These are phyloP conservation scores for Pleurotus pulmonarius DNA, from an alignment of 768 basidiomycete species.

Conservation along the genomic window DNA sequence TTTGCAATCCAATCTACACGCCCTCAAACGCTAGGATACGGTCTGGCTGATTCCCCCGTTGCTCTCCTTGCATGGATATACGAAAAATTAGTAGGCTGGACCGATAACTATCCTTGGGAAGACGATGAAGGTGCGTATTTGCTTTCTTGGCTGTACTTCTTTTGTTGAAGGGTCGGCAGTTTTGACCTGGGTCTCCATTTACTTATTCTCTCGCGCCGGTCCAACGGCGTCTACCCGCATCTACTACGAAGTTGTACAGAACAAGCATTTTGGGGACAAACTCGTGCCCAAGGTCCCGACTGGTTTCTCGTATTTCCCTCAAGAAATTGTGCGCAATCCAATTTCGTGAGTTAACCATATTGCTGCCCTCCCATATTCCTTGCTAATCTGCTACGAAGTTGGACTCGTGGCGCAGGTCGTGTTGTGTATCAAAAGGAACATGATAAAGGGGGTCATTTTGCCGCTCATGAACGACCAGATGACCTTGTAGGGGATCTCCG, in stretches of 20 bases:
- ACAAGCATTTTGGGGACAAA: conserved; percentile 9
- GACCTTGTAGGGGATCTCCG: conserved; percentile 45
- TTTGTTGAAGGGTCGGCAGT: conserved; percentile 30
- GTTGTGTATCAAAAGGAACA: conserved; percentile 48
- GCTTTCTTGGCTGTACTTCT: background rate
- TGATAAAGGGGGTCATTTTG: conserved; percentile 54
- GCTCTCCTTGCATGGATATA: conserved; percentile 54
- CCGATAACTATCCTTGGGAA: conserved; percentile 52
- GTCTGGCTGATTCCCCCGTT: conserved; percentile 52
- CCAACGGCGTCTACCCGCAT: conserved; percentile 55
- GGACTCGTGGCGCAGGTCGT: conserved; percentile 31
- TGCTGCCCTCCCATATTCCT: background rate
- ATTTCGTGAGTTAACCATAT: background rate
- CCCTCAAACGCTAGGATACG: conserved; percentile 53
- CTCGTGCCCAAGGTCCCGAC: conserved; percentile 30
- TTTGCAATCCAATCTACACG: conserved; percentile 36
- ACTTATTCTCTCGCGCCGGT: conserved; percentile 55
- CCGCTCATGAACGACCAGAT: conserved; percentile 47
- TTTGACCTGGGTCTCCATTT: conserved; percentile 57
- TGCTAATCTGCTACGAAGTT: conserved; percentile 26
- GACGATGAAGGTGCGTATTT: conserved; percentile 46
- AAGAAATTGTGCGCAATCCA: conserved; percentile 27
- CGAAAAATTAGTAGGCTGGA: conserved; percentile 45
- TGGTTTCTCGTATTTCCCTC: conserved; percentile 46
- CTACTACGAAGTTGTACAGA: conserved; percentile 43